Conservation (phyloP, 2,329 filamentous ascomycete species). For the Coniochaeta sp. region DNA sequence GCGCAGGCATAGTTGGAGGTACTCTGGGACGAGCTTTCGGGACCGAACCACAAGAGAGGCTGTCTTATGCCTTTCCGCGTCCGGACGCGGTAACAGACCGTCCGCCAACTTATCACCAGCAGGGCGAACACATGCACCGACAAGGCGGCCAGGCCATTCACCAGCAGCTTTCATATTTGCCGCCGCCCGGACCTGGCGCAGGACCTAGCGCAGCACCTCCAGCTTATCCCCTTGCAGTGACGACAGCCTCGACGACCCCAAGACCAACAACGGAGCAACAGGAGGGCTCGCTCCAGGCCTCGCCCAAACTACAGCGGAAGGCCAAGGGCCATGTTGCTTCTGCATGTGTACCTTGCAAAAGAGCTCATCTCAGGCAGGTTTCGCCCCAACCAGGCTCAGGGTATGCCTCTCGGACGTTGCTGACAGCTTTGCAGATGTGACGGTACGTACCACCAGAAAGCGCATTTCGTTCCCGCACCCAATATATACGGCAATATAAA, state of each 20-base stretch:
- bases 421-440: slow-evolving; percentile 46
- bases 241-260: neutral
- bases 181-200: slow-evolving; percentile 10
- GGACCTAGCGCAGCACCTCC: slow-evolving; percentile 27
- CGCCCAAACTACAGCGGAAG: slow-evolving; percentile 57
- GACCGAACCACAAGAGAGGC: slow-evolving; percentile 29
- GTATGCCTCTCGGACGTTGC: slow-evolving; percentile 9
- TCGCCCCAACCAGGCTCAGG: neutral
- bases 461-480: neutral
- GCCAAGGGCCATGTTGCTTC: slow-evolving; percentile 78
- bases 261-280: slow-evolving; percentile 9
- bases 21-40: slow-evolving; percentile 29
- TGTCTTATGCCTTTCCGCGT: slow-evolving; percentile 30
- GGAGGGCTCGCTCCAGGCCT: slow-evolving; percentile 41
- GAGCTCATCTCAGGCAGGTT: slow-evolving; percentile 63
- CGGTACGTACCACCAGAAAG: slow-evolving; percentile 41
- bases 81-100: slow-evolving; percentile 26
- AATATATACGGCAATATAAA: slow-evolving; percentile 9
- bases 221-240: slow-evolving; percentile 21
- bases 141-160: slow-evolving; percentile 21
- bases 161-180: slow-evolving; percentile 19
- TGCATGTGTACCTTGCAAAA: slow-evolving; percentile 79
- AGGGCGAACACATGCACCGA: slow-evolving; percentile 22
- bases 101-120: slow-evolving; percentile 19
- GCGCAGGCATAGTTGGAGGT: slow-evolving; percentile 14